phyloP scores from a whole-genome alignment of 1,284 basidiomycete species.

The Melampsora abietis-canadensis region DNA sequence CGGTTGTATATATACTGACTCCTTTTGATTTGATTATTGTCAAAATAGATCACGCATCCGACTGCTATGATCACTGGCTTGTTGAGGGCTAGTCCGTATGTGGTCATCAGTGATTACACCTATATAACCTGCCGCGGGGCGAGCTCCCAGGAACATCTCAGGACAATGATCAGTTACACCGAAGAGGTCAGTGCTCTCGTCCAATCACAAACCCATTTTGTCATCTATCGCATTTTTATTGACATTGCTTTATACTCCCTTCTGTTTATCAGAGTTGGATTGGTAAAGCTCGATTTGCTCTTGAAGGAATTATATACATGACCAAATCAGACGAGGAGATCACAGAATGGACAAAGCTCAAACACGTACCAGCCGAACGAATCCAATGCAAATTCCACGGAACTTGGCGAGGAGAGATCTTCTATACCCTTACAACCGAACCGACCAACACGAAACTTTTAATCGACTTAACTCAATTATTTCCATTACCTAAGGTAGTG shows the following conservation, averaged over 20 bases:
- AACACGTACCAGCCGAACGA: slow-evolving; percentile 77
- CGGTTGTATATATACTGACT: no score
- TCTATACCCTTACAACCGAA: slow-evolving; percentile 60
- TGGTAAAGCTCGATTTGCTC: slow-evolving; percentile 75
- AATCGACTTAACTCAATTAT: slow-evolving; percentile 71
- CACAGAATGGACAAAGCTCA: slow-evolving; percentile 72
- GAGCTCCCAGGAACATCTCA: slow-evolving; percentile 62
- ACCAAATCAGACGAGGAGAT: slow-evolving; percentile 61
- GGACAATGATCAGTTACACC: slow-evolving; percentile 87
- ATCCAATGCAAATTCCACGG: slow-evolving; percentile 82
- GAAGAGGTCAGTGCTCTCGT: slow-evolving; percentile 70
- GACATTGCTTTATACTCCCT: neutral
- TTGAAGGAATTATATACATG: slow-evolving; percentile 84
- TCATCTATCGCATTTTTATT: no score
- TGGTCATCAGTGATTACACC: slow-evolving; percentile 75
- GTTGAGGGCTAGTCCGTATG: slow-evolving; percentile 81
- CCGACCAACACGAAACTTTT: slow-evolving; percentile 55
- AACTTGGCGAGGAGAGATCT: slow-evolving; percentile 77
- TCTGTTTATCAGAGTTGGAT: slow-evolving; percentile 72
- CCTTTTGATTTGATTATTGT: no score
- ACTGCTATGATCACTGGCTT: slow-evolving; percentile 86
- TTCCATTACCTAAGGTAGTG: slow-evolving; percentile 76
- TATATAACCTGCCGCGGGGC: slow-evolving; percentile 77
- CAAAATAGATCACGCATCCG: slow-evolving; percentile 78
- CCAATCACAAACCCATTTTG: neutral